These are phyloP conservation scores for Lichtheimia hyalospora DNA, from an alignment of 371 early-diverging fungal genomes.

Conservation along the genomic window DNA sequence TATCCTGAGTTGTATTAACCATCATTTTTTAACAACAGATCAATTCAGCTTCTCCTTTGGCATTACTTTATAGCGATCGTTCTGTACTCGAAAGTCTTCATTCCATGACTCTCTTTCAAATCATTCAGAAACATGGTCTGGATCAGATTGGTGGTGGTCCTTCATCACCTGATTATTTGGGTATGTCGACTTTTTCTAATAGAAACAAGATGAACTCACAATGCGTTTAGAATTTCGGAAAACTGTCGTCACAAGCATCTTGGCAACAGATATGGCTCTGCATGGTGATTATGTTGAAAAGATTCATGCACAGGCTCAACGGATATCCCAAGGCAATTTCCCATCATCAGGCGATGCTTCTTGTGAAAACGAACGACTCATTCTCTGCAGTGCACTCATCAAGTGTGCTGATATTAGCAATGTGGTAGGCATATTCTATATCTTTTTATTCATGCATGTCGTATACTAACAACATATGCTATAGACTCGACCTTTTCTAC, in stretches of 20 bases:
- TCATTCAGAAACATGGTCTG: slow-evolving; percentile 72
- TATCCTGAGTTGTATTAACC: background rate
- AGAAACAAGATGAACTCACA: background rate
- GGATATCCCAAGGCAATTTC: slow-evolving; percentile 28
- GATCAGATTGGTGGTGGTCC: slow-evolving; percentile 30
- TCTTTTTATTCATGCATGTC: background rate
- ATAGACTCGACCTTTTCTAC: slow-evolving; percentile 56
- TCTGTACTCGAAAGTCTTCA: slow-evolving; percentile 94
- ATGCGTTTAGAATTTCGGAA: slow-evolving; percentile 63
- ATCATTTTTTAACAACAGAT: slow-evolving; percentile 28
- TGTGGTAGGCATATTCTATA: slow-evolving; percentile 48
- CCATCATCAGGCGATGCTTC: slow-evolving; percentile 8
- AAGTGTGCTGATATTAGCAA: slow-evolving; percentile 89
- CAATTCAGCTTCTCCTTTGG: slow-evolving; percentile 73
- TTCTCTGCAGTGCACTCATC: slow-evolving; percentile 69
- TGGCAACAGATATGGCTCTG: slow-evolving; percentile 83
- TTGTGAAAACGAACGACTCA: slow-evolving; percentile 45
- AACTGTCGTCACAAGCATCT: slow-evolving; percentile 65
- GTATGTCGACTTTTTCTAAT: slow-evolving; percentile 12
- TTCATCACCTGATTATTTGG: slow-evolving; percentile 27
- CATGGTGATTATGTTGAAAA: slow-evolving; percentile 74
- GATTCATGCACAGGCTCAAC: slow-evolving; percentile 59
- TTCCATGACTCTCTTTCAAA: slow-evolving; percentile 78
- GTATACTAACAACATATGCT: no score
- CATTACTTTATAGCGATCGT: slow-evolving; percentile 88